A percentile compares a stretch with the other conserved stretches of the same genome.
Evolutionary conservation across 2,329 filamentous ascomycete genomes (phyloP).

Genomic region (Aaosphaeria pasadenensis): DNA sequence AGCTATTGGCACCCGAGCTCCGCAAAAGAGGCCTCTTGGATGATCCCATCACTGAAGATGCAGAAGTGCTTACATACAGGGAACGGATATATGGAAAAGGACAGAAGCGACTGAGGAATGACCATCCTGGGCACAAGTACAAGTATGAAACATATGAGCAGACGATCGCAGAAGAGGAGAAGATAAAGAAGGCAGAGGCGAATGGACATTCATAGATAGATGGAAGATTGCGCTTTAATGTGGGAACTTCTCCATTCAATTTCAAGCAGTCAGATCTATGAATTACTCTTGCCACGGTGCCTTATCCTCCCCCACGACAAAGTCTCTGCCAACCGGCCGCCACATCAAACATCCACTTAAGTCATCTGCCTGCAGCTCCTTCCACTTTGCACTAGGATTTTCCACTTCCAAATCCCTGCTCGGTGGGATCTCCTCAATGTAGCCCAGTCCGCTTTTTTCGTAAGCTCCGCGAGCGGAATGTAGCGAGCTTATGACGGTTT

Average conservation of each 20-base stretch:
- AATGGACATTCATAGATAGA: too few species aligned
- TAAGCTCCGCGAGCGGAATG: constrained; percentile 15
- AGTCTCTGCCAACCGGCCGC: constrained; percentile 18
- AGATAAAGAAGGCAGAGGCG: not conserved
- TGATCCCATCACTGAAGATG: constrained; percentile 5
- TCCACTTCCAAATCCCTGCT: constrained; percentile 8
- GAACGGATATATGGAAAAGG: constrained; percentile 12
- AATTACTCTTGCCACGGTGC: constrained; percentile 10
- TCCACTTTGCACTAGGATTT: constrained; percentile 17
- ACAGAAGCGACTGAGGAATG: constrained; percentile 7
- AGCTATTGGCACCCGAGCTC: constrained; percentile 13
- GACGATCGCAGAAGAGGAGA: constrained; percentile 5
- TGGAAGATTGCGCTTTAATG: too few species aligned
- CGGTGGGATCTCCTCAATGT: constrained; percentile 16
- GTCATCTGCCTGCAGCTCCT: constrained; percentile 15
- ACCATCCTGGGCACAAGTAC: constrained; percentile 12
- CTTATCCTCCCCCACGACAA: constrained; percentile 13
- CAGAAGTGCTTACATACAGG: constrained; percentile 9
- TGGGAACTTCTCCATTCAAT: too few species aligned
- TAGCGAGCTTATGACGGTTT: constrained; percentile 16
- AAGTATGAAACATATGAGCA: constrained; percentile 13
- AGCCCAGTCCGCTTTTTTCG: constrained; percentile 15
- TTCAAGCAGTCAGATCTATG: too few species aligned
- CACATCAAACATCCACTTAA: constrained; percentile 21
- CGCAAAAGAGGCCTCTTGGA: constrained; percentile 8